Evolutionary conservation across 2,329 filamentous ascomycete genomes (phyloP), one percentile per base, ranked within the genome.

Genomic region (Sporothrix variecibatus): DNA sequence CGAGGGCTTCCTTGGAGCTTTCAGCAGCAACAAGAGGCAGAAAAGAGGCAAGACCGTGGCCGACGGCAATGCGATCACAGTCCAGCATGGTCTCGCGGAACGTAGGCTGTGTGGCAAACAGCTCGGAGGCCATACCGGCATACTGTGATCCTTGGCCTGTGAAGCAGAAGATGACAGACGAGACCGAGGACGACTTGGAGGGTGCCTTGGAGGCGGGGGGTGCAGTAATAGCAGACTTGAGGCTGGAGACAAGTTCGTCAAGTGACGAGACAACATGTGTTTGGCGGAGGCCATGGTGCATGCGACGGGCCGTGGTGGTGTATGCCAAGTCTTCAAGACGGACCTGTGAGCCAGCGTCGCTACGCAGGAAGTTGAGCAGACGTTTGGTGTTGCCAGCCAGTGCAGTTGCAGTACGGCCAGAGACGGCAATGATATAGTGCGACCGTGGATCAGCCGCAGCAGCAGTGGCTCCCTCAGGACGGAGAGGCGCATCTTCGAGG

Each of bases 241-340:
- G 38, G 62, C 62, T 28, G 11, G 38, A 6, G 23, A 67, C 11
- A 11, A 67, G 62, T 15, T 38, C 62, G 12, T 67, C 38, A 4
- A 67, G 23, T 15, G 62, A 67, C n/a, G 62, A 67, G 7, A 28
- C 62, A 2, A 67, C 62, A 46, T 67, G 62, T 7, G 38, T 46
- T n/a, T 67, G 62, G 9, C 62, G 62, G 38, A 67, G 38, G 5
- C 62, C 38, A 20, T 90, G 87, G 76, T 92, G 90, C 12, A 89
- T 86, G 60, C 87, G 86, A 23, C 91, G 87, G 15, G 92, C 92
- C 4, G 91, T 93, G 0, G 89, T 90, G 0, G 90, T 91, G 81
- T 93, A 93, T 0, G 91, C 87, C 1, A 93, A 81, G 74, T 89
- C 84, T n/a, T 43, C 62, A 4, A 67, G 62, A 1, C 86, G 83